Evolutionary conservation across 2,329 filamentous ascomycete genomes (phyloP).

Genomic region (Davidsoniella australis): DNA sequence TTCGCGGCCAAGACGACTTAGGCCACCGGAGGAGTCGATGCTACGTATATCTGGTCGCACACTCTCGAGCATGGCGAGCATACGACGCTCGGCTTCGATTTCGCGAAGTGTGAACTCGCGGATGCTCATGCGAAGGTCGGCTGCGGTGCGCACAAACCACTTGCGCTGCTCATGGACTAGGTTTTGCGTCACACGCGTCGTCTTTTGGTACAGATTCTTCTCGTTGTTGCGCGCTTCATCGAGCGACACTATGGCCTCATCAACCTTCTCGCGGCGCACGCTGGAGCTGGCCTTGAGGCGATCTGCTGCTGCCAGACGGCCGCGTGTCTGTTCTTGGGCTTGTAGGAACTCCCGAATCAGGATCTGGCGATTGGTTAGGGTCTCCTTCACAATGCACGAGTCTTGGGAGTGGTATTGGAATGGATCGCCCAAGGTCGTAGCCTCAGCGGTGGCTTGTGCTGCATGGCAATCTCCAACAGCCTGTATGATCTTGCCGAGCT

Average conservation of each 20-base stretch:
- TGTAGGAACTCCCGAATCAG: constrained; percentile 83
- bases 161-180: constrained; percentile 73
- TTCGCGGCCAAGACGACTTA: constrained; percentile 80
- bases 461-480: constrained; percentile 90
- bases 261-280: constrained; percentile 86
- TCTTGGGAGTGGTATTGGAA: constrained; percentile 91
- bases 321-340: constrained; percentile 70
- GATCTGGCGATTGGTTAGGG: constrained; percentile 92
- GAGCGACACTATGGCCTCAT: constrained; percentile 82
- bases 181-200: constrained; percentile 74
- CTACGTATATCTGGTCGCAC: constrained; percentile 84
- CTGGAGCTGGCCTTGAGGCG: constrained; percentile 73
- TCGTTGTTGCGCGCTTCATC: constrained; percentile 78
- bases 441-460: constrained; percentile 89
- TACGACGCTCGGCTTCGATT: constrained; percentile 87
- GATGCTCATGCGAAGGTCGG: constrained; percentile 68
- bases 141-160: constrained; percentile 76
- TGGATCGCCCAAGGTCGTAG: constrained; percentile 83
- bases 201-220: constrained; percentile 67
- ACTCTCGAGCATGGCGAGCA: constrained; percentile 79
- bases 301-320: constrained; percentile 72
- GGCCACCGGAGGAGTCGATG: constrained; percentile 79
- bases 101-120: constrained; percentile 87
- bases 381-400: constrained; percentile 96
- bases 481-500: constrained; percentile 85